A percentile compares a stretch with the other conserved stretches of the same genome.
These are phyloP conservation scores for Colletotrichum magnum DNA, from an alignment of 2,329 filamentous ascomycete genomes.

Conservation along the genomic window DNA sequence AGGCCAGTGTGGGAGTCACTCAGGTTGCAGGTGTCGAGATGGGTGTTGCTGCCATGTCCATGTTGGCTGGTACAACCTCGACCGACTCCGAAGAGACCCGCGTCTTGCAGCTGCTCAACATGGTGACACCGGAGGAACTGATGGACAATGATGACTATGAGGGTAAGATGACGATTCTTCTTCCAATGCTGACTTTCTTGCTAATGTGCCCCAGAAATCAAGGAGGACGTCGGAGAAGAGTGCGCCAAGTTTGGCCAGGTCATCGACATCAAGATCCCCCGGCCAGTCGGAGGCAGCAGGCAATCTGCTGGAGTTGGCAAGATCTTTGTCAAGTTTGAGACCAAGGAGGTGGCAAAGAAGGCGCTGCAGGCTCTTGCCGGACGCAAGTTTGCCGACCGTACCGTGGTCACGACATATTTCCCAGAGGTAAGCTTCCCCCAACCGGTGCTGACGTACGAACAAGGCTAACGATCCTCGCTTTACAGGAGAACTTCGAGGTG, in stretches of 20 bases:
- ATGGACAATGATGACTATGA: slow-evolving; percentile 96
- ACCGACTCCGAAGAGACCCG: slow-evolving; percentile 83
- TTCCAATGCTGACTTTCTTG: too few species aligned
- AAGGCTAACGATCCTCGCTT: slow-evolving; percentile 49
- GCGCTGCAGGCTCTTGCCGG: slow-evolving; percentile 92
- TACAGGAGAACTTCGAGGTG: slow-evolving; percentile 94
- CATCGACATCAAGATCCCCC: slow-evolving; percentile 91
- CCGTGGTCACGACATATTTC: slow-evolving; percentile 96
- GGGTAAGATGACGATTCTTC: slow-evolving; percentile 68
- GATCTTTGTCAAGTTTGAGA: slow-evolving; percentile 96
- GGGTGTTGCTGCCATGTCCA: slow-evolving; percentile 97
- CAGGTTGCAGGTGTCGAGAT: slow-evolving; percentile 94
- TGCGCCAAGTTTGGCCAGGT: slow-evolving; percentile 92
- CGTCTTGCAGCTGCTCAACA: slow-evolving; percentile 94
- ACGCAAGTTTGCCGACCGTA: slow-evolving; percentile 95
- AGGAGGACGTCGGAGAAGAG: slow-evolving; percentile 93
- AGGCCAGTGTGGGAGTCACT: slow-evolving; percentile 94
- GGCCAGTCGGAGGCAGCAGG: slow-evolving; percentile 85
- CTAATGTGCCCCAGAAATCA: slow-evolving; percentile 79
- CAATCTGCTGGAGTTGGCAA: slow-evolving; percentile 94
- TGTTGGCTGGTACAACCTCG: slow-evolving; percentile 92
- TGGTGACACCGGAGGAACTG: slow-evolving; percentile 96
- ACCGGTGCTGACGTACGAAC: background rate
- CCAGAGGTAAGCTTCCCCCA: slow-evolving; percentile 76
- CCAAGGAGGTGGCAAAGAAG: slow-evolving; percentile 81